phyloP scores from a whole-genome alignment of 805 yeast species.

The Yarrowia sp. region DNA sequence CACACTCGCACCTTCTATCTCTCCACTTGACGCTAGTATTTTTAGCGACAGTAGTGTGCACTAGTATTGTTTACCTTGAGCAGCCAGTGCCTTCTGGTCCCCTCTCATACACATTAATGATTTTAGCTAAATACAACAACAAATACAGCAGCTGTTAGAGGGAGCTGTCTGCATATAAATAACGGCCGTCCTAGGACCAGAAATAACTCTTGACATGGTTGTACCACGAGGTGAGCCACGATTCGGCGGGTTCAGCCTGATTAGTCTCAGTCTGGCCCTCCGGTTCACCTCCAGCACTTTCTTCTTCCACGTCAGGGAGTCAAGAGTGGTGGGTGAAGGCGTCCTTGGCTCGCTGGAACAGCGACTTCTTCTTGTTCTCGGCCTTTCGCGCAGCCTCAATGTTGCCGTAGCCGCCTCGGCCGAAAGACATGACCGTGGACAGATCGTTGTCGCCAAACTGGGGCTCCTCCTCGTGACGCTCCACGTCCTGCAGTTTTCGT shows the following conservation, averaged over 20 bases:
- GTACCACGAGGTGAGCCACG: constrained; percentile 8
- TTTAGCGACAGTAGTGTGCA: constrained; percentile 1
- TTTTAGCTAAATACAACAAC: constrained; percentile 5
- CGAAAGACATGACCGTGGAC: constrained; percentile 56
- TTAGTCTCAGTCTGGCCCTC: neutral
- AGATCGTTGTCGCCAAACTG: constrained; percentile 54
- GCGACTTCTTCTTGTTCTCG: constrained; percentile 51
- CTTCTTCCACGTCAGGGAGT: constrained; percentile 1
- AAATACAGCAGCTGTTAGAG: neutral
- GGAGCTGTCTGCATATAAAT: constrained; percentile 26
- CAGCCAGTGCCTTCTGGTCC: too few relatives aligned
- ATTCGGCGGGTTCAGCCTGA: neutral
- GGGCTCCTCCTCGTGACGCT: constrained; percentile 48
- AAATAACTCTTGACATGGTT: constrained; percentile 21
- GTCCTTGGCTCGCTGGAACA: constrained; percentile 57
- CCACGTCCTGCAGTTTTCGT: constrained; percentile 72
- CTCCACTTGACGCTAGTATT: neutral
- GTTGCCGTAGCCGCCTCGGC: constrained; percentile 73
- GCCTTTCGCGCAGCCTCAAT: constrained; percentile 50
- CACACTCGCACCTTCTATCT: too few relatives aligned
- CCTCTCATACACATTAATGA: constrained; percentile 14
- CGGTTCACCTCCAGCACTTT: too few relatives aligned
- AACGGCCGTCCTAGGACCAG: constrained; percentile 11
- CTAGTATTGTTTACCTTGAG: neutral
- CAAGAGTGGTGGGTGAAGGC: constrained; percentile 50